phyloP scores from a whole-genome alignment of 164 flowering plant genomes.

The Sedum album region DNA sequence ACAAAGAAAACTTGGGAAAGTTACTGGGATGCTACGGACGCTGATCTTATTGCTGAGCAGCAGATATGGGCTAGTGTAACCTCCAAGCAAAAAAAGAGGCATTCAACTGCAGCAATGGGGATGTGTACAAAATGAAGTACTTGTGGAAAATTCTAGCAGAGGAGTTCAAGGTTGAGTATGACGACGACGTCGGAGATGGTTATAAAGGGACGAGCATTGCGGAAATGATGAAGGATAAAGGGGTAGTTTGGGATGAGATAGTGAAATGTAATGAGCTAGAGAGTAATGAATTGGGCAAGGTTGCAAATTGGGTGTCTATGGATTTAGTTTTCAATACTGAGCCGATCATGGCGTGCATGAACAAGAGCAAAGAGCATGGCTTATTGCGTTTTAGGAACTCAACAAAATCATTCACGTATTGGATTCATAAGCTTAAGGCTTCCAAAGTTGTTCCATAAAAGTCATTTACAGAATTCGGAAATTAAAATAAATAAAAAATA shows the following conservation, averaged over 20 bases:
- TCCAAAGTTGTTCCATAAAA: conserved; percentile 1
- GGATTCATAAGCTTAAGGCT: not conserved
- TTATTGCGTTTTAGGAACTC: conserved; percentile 7
- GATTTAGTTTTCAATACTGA: conserved; percentile 10
- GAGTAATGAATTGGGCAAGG: too few relatives aligned
- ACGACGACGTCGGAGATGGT: not conserved
- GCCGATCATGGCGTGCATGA: not conserved
- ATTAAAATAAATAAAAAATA: too few relatives aligned
- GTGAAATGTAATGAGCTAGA: not conserved
- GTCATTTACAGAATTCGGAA: too few relatives aligned
- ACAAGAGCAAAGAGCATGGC: conserved; percentile 9
- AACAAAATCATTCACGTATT: not conserved
- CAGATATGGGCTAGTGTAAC: conserved; percentile 36
- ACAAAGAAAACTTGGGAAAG: conserved; percentile 24
- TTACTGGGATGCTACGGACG: conserved; percentile 30
- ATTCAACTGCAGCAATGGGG: conserved; percentile 38
- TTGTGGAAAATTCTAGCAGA: conserved; percentile 15
- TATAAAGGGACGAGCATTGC: too few relatives aligned
- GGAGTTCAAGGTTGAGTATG: too few relatives aligned
- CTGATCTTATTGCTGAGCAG: conserved; percentile 39
- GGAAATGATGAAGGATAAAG: too few relatives aligned
- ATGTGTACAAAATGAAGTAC: conserved; percentile 44
- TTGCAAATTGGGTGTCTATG: too few relatives aligned
- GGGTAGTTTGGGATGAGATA: too few relatives aligned
- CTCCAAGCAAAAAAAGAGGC: conserved; percentile 28